Percentiles rank a stretch among this genome's conserved stretches.
Conservation (phyloP, 2,329 filamentous ascomycete genomes). For the Pseudocercospora cruenta region DNA sequence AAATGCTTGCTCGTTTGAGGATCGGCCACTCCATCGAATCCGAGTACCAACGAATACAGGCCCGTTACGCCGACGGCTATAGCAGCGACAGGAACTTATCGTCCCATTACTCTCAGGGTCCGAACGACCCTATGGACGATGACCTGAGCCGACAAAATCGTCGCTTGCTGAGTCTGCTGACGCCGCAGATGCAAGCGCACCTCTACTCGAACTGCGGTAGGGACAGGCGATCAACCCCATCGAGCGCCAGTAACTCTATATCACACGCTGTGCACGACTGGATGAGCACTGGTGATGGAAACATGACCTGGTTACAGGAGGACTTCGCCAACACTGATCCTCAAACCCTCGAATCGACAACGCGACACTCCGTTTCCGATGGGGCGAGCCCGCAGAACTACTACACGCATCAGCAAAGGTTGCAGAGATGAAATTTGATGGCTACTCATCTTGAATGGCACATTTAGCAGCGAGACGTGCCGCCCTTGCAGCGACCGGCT, state of each 20-base stretch:
- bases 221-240: background rate
- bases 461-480: too few relatives aligned
- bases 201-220: background rate
- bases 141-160: background rate
- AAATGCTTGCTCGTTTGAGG: slow-evolving; percentile 27
- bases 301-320: background rate
- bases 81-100: background rate
- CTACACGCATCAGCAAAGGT: background rate
- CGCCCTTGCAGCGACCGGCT: too few relatives aligned
- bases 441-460: too few relatives aligned
- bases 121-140: background rate
- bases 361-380: background rate
- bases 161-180: background rate
- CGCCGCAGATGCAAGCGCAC: background rate
- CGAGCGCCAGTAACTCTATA: background rate
- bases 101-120: background rate
- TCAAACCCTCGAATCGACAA: background rate
- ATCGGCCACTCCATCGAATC: slow-evolving; percentile 23
- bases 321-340: background rate
- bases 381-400: background rate
- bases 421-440: too few relatives aligned
- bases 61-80: background rate
- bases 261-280: background rate
- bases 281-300: background rate
- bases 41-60: slow-evolving; percentile 11